Evolutionary conservation across 1,139 yeast genomes (phyloP).

Genomic region (Blastobotrys serpentis): DNA sequence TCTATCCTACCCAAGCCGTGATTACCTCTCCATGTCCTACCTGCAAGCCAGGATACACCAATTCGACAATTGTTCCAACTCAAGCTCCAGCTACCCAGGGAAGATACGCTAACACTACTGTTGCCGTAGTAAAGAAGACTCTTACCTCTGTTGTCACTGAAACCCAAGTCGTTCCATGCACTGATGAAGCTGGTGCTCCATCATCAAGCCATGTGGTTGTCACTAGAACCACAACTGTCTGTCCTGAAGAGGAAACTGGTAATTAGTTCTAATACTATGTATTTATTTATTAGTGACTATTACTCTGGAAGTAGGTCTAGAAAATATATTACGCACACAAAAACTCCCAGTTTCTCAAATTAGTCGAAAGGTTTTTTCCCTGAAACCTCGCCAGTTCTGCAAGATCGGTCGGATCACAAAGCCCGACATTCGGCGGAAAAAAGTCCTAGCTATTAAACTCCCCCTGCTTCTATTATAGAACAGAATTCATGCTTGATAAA

Average conservation of each 20-base stretch:
- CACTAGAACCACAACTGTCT: conserved; percentile 7
- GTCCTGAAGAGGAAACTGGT: conserved; percentile 9
- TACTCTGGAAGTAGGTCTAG: conserved; percentile 6
- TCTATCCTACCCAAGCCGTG: conserved; percentile 1
- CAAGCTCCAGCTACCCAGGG: neutral
- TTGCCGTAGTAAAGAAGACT: neutral
- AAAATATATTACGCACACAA: neutral
- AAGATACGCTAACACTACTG: conserved; percentile 1
- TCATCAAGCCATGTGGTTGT: neutral
- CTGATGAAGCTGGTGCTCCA: conserved; percentile 6
- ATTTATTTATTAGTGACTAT: conserved; percentile 2
- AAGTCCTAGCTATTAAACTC: too few species aligned
- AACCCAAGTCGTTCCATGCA: conserved; percentile 6
- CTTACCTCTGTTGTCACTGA: neutral
- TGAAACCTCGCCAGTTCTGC: too few species aligned
- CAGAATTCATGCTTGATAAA: conserved; percentile 4
- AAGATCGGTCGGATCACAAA: neutral
- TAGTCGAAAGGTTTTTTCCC: too few species aligned
- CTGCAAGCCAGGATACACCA: conserved; percentile 2
- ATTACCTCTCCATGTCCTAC: conserved; percentile 7
- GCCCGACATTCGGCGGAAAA: neutral
- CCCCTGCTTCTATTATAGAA: neutral
- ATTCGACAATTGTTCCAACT: conserved; percentile 1
- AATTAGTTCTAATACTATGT: neutral
- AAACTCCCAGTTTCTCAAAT: too few species aligned